These are phyloP conservation scores for Melampsora americana DNA, from an alignment of 1,284 basidiomycete genomes.

Conservation along the genomic window DNA sequence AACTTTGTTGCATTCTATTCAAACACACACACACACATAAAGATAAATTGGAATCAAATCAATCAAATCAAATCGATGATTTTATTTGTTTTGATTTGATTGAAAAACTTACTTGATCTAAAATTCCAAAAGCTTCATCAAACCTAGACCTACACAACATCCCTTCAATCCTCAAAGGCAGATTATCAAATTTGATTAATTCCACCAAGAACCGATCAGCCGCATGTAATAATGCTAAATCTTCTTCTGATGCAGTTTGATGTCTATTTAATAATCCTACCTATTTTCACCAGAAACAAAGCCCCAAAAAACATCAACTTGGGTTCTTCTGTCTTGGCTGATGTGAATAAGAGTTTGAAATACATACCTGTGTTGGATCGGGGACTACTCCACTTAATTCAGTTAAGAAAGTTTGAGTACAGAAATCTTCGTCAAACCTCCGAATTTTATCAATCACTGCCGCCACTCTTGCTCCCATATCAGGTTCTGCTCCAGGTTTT, in stretches of 20 bases:
- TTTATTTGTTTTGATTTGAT: neutral
- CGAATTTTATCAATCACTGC: constrained; percentile 63
- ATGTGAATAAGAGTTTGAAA: no score
- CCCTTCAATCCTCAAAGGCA: constrained; percentile 84
- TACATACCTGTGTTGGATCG: constrained; percentile 74
- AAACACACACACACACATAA: constrained; percentile 15
- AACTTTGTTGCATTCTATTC: constrained; percentile 71
- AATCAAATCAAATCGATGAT: no score
- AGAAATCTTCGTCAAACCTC: constrained; percentile 77
- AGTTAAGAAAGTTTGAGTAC: constrained; percentile 78
- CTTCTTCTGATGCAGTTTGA: constrained; percentile 77
- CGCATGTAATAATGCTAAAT: constrained; percentile 81
- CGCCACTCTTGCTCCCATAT: constrained; percentile 59
- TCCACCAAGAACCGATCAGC: constrained; percentile 96
- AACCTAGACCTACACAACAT: constrained; percentile 88
- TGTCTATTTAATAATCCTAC: constrained; percentile 89
- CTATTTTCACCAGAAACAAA: constrained; percentile 55
- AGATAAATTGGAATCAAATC: constrained; percentile 47
- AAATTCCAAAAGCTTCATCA: constrained; percentile 71
- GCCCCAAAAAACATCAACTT: no score
- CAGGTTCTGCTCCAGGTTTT: constrained; percentile 64
- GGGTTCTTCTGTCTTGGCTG: no score
- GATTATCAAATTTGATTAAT: constrained; percentile 87
- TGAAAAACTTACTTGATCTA: constrained; percentile 57
- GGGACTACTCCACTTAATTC: constrained; percentile 81